These are phyloP conservation scores for Thielaviopsis euricoi DNA, from an alignment of 2,329 filamentous ascomycete species.

Conservation along the genomic window DNA sequence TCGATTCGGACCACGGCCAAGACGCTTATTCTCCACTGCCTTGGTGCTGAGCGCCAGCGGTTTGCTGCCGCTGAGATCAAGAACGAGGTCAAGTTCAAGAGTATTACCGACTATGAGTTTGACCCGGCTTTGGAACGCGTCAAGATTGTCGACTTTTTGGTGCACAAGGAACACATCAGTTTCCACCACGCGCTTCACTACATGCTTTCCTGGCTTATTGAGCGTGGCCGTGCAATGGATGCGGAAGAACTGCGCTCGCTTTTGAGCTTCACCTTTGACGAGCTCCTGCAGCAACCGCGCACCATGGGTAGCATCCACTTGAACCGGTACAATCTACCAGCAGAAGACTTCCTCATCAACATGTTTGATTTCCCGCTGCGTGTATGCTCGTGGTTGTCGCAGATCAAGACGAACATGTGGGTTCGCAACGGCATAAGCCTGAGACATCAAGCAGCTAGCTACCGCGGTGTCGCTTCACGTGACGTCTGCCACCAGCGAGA, in stretches of 20 bases:
- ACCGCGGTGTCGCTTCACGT: conserved; percentile 72
- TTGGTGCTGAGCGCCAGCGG: conserved; percentile 72
- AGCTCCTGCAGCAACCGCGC: conserved; percentile 47
- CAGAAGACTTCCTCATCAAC: conserved; percentile 70
- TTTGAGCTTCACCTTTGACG: conserved; percentile 53
- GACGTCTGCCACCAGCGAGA: conserved; percentile 92
- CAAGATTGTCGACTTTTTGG: conserved; percentile 67
- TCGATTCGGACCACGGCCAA: conserved; percentile 65
- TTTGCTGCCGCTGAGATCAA: conserved; percentile 83
- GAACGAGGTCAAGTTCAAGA: conserved; percentile 69
- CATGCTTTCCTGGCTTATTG: conserved; percentile 86
- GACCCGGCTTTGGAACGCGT: conserved; percentile 41
- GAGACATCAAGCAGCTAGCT: conserved; percentile 85
- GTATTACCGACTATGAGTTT: conserved; percentile 63
- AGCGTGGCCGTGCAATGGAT: conserved; percentile 65
- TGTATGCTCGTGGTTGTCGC: conserved; percentile 89
- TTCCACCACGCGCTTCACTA: conserved; percentile 97
- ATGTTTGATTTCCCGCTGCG: conserved; percentile 86
- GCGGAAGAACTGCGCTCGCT: conserved; percentile 49
- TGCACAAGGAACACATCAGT: conserved; percentile 82
- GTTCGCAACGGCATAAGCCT: conserved; percentile 93
- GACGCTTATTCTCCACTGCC: conserved; percentile 71
- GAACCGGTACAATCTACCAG: conserved; percentile 35
- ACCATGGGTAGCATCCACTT: conserved; percentile 44
- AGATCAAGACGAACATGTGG: conserved; percentile 98